Base-by-base conservation (phyloP, 2,329 filamentous ascomycete species). In the Cercospora sp. region DNA sequence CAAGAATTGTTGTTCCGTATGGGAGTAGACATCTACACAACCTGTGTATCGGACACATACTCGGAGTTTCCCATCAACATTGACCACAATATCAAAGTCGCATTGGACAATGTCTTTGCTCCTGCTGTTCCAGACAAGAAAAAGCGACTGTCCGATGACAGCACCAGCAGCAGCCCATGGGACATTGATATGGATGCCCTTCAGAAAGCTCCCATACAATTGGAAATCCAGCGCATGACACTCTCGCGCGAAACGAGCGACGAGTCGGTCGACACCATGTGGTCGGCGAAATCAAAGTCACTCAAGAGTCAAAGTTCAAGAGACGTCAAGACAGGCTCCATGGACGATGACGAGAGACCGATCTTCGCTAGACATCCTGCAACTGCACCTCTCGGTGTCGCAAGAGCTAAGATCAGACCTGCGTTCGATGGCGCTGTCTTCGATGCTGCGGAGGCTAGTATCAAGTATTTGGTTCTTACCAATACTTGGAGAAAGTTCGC, bases 11-110 rank as follows among this genome's bases (percentile, higher is more conserved):
- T 84, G 13, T 91, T 87, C 78, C 85, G 86, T 69, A 79, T 81
- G 12, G 89, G 88, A 0, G 79, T 90, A 1, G 80, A 82, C 63
- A 89, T 91, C 74, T 91, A 89, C 75, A 81, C 82, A 60, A 83
- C 85, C 57, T 89, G 89, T 73, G 83, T 91, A 77, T 86, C 86
- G 73, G 82, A 85, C 2, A 81, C 82, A 8, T 86, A 87, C 63
- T 88, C 89, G 66, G 85, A 88, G 67, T 90, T 91, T 71, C 88
- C 88, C 53, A 83, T 91, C 78, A 91, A 91, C 75, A 82, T 91
- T 36, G 87, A 88, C 1, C 87, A 85, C 1, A 77, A 81, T 18
- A 83, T 89, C 48, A 84, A 87, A 63, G 82, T 81, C 67, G 80
- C 81, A 36, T 83, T 91, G 0, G 83, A 88, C 51, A 73, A 72